These are phyloP conservation scores for Penicillium sclerotiorum DNA, from an alignment of 2,329 filamentous ascomycete genomes.

Conservation along the genomic window DNA sequence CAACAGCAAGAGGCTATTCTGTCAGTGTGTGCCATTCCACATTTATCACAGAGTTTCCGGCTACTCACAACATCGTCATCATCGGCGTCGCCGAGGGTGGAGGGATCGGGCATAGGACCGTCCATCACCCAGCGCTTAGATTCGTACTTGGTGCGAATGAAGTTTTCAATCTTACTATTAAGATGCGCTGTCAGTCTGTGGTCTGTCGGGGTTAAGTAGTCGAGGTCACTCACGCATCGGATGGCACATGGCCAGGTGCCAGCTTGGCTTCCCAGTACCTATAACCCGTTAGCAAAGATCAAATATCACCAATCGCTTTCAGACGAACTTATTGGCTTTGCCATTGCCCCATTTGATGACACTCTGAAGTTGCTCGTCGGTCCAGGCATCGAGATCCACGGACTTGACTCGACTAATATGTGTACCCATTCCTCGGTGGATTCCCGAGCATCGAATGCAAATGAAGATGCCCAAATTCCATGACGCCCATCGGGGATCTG, in stretches of 20 bases:
- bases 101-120: slow-evolving; percentile 89
- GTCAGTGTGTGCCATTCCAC: slow-evolving; percentile 21
- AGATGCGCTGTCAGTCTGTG: slow-evolving; percentile 14
- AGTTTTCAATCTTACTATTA: slow-evolving; percentile 91
- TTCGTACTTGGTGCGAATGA: slow-evolving; percentile 98
- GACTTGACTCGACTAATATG: slow-evolving; percentile 98
- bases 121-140: slow-evolving; percentile 99
- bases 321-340: slow-evolving; percentile 81
- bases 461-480: slow-evolving; percentile 98
- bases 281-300: slow-evolving; percentile 15
- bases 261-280: slow-evolving; percentile 94
- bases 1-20: slow-evolving; percentile 63
- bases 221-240: slow-evolving; percentile 66
- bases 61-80: slow-evolving; percentile 76
- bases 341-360: slow-evolving; percentile 94
- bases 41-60: neutral
- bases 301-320: slow-evolving; percentile 6
- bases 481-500: slow-evolving; percentile 97
- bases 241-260: slow-evolving; percentile 85
- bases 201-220: neutral
- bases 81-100: slow-evolving; percentile 83
- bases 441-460: slow-evolving; percentile 97
- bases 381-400: slow-evolving; percentile 97
- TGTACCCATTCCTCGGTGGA: slow-evolving; percentile 97
- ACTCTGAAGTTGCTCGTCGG: slow-evolving; percentile 94